Base-by-base conservation (phyloP, 176 grass and related monocot genomes). In the Triticum timopheevii region DNA sequence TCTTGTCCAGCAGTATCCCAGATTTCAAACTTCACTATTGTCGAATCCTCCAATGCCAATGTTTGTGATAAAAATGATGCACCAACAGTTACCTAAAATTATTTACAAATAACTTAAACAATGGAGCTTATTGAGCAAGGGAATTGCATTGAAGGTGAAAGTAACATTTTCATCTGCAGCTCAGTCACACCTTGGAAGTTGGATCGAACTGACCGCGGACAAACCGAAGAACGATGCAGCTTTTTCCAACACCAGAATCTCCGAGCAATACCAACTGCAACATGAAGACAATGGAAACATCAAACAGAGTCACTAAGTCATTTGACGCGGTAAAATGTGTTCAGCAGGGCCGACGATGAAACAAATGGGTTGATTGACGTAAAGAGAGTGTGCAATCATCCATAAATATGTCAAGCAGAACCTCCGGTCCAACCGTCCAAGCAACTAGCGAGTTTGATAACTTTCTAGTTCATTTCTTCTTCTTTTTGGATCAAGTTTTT, bases 1-100 rank as follows among this genome's bases (percentile, higher is more conserved):
- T 98, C 96, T 79, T 98, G 94, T 54, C 96, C 93, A 82, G 96
- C 94, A 76, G 96, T 98, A 86, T 98, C 96, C 94, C 96, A 96
- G 72, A 98, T 98, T 93, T 98, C 96, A 91, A 96, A 98, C 82
- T 98, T 98, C 79, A 98, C 84, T 25, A 88, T 87, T 47, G 96
- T 89, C 12, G 88, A 98, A 49, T 98, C 93, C 86, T 94, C 90
- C 86, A 98, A 90, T 61, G 93, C 93, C 83, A 98, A 79, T 80
- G 96, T 98, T 94, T 98, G 93, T 61, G 93, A 98, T 80, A 98
- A 89, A 85, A 98, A 98, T 58, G 93, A 96, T 78, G 93, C 96
- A 82, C 93, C 96, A 76, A 98, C 92, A 33, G 93, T 98, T 80
- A 98, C 93, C 93, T 96, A 83, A 65, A 66, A 66, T 74, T 69